phyloP scores from a whole-genome alignment of 805 yeast genomes.

The Candida adriatica region DNA sequence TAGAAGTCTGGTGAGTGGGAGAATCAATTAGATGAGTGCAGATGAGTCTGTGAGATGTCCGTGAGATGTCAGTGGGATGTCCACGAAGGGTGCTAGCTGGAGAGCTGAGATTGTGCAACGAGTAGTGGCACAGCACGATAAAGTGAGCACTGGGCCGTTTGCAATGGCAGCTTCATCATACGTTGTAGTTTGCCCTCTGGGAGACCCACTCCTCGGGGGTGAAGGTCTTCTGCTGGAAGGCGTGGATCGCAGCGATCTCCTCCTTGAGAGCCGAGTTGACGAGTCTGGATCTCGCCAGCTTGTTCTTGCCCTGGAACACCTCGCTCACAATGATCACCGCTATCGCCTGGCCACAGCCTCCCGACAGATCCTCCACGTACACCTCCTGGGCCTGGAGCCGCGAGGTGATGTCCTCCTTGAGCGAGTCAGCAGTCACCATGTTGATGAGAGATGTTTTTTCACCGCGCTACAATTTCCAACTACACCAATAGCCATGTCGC shows the following conservation, averaged over 20 bases:
- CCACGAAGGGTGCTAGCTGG: too few relatives aligned
- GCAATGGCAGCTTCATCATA: constrained; percentile 3
- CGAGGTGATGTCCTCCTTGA: constrained; percentile 44
- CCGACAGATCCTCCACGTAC: constrained; percentile 66
- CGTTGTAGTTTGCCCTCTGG: constrained; percentile 20
- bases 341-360: constrained; percentile 96
- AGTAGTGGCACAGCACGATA: too few relatives aligned
- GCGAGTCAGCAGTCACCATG: constrained; percentile 27
- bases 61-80: too few relatives aligned
- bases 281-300: constrained; percentile 76
- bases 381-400: constrained; percentile 58
- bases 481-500: constrained; percentile 10
- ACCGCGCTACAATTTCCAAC: background rate
- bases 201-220: constrained; percentile 81
- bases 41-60: too few relatives aligned
- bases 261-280: constrained; percentile 75
- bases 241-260: constrained; percentile 86
- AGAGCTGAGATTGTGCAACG: too few relatives aligned
- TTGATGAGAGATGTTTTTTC: too few relatives aligned
- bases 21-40: too few relatives aligned
- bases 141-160: background rate
- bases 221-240: constrained; percentile 88
- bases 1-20: too few relatives aligned
- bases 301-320: constrained; percentile 72
- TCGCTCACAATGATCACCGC: constrained; percentile 82